phyloP scores from a whole-genome alignment of 495 filamentous ascomycete genomes.

The Endocarpon pusillum region DNA sequence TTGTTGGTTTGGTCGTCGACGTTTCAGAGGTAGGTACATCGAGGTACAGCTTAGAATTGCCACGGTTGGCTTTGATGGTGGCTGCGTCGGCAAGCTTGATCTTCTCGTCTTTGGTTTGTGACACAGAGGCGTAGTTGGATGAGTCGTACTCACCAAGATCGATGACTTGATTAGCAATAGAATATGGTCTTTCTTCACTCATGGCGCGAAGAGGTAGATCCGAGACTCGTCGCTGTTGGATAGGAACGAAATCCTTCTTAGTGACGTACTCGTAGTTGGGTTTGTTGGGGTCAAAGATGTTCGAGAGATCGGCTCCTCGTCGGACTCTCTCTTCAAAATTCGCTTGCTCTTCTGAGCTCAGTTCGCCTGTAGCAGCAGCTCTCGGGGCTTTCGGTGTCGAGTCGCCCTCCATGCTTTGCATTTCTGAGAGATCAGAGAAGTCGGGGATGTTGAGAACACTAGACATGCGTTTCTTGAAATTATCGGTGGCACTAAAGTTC shows the following conservation, averaged over 20 bases:
- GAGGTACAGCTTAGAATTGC: conserved; percentile 20
- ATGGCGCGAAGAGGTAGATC: conserved; percentile 31
- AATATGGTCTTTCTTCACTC: conserved; percentile 26
- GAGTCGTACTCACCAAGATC: conserved; percentile 31
- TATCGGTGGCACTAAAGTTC: conserved; percentile 83
- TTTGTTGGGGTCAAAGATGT: conserved; percentile 29
- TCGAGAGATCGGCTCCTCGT: conserved; percentile 30
- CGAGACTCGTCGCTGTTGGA: conserved; percentile 20
- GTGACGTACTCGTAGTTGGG: conserved; percentile 30
- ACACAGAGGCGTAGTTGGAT: conserved; percentile 29
- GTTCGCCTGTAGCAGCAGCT: conserved; percentile 11
- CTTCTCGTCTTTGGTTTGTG: conserved; percentile 23
- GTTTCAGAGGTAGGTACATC: conserved; percentile 15
- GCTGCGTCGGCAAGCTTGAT: conserved; percentile 33
- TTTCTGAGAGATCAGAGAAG: conserved; percentile 25
- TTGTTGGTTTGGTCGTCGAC: conserved; percentile 3
- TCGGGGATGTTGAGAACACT: conserved; percentile 27
- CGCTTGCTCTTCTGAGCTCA: conserved; percentile 13
- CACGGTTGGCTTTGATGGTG: conserved; percentile 32
- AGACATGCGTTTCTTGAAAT: conserved; percentile 49
- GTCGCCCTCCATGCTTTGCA: conserved; percentile 20
- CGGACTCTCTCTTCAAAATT: conserved; percentile 32
- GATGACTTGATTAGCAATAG: conserved; percentile 30
- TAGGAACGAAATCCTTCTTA: conserved; percentile 29
- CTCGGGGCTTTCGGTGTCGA: conserved; percentile 13